Evolutionary conservation across 805 yeast genomes (phyloP).

Genomic region (Blastobotrys peoriensis): DNA sequence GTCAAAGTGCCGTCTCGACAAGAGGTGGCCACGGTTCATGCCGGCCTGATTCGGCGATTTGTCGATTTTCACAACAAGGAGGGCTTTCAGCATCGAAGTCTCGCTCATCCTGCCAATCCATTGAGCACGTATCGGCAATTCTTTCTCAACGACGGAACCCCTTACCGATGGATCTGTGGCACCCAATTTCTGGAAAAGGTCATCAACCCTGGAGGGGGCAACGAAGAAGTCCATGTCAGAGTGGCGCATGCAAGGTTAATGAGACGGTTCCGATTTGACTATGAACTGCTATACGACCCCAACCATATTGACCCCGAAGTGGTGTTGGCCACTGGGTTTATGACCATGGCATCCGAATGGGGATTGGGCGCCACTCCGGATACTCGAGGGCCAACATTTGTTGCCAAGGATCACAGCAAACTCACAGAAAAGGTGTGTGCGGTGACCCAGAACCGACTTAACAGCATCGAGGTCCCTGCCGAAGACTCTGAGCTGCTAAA

Average conservation of each 20-base stretch:
- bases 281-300: slow-evolving; percentile 49
- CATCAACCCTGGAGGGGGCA: slow-evolving; percentile 50
- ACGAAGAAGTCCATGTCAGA: slow-evolving; percentile 47
- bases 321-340: slow-evolving; percentile 55
- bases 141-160: slow-evolving; percentile 46
- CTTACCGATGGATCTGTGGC: slow-evolving; percentile 51
- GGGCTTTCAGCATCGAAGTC: slow-evolving; percentile 41
- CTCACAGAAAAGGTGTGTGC: slow-evolving; percentile 1
- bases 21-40: slow-evolving; percentile 47
- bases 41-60: slow-evolving; percentile 41
- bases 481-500: neutral
- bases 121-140: slow-evolving; percentile 43
- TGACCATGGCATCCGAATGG: slow-evolving; percentile 66
- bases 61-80: slow-evolving; percentile 45
- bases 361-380: slow-evolving; percentile 48
- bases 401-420: slow-evolving; percentile 15
- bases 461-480: neutral
- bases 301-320: slow-evolving; percentile 42
- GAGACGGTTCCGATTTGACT: slow-evolving; percentile 56
- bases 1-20: slow-evolving; percentile 38
- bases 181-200: slow-evolving; percentile 47
- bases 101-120: slow-evolving; percentile 17
- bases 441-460: neutral
- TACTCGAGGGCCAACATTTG: slow-evolving; percentile 47
- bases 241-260: slow-evolving; percentile 50